phyloP scores from a whole-genome alignment of 331 rosid genomes.

The Telfairia occidentalis region DNA sequence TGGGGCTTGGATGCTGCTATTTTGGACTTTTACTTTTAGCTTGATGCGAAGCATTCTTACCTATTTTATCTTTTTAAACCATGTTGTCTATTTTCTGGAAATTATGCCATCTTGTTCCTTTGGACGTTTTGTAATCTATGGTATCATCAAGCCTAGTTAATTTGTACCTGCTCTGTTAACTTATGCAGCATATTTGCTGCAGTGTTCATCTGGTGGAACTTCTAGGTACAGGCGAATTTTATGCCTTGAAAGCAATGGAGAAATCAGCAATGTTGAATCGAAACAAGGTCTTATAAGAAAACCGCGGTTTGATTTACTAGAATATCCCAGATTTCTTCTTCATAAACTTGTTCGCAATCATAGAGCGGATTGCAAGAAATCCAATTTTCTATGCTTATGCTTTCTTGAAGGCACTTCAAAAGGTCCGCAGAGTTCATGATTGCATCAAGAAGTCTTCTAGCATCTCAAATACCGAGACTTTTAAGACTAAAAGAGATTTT shows the following conservation, averaged over 20 bases:
- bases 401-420: neutral
- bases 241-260: constrained; percentile 99
- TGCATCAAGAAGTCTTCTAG: neutral
- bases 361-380: neutral
- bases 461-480: neutral
- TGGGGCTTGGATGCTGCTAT: neutral
- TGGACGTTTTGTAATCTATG: neutral
- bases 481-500: neutral
- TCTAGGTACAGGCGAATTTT: constrained; percentile 60
- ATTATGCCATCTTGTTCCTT: neutral
- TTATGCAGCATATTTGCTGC: constrained; percentile 22
- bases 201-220: constrained; percentile 98
- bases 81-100: neutral
- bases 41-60: neutral
- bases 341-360: neutral
- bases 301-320: constrained; percentile 7
- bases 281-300: constrained; percentile 59
- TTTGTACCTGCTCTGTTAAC: neutral
- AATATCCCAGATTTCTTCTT: neutral
- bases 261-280: constrained; percentile 73
- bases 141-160: neutral
- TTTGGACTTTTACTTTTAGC: neutral
- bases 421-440: neutral
- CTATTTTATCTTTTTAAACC: neutral
- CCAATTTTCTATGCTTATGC: neutral